A percentile compares a stretch with the other conserved stretches of the same genome.
Conservation (phyloP, 345 rosid species). For the Firmiana major region DNA sequence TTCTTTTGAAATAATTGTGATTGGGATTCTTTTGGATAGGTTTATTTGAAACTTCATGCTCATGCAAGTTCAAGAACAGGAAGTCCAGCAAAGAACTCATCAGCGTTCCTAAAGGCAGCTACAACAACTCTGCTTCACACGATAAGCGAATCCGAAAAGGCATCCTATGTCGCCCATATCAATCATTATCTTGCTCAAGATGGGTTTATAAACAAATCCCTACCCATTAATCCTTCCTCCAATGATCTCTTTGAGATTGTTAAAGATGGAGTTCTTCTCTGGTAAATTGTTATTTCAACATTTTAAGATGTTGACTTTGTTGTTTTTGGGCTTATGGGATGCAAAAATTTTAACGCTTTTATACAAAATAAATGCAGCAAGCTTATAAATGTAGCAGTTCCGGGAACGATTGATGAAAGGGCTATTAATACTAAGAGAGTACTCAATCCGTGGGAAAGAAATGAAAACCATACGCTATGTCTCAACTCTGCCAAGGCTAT, state of each 20-base stretch:
- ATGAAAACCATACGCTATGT: constrained; percentile 89
- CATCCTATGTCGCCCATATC: constrained; percentile 82
- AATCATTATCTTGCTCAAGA: constrained; percentile 84
- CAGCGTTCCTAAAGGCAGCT: constrained; percentile 92
- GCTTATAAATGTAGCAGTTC: constrained; percentile 97
- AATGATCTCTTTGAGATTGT: constrained; percentile 92
- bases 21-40: constrained; percentile 33
- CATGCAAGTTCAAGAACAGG: constrained; percentile 82
- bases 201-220: constrained; percentile 62
- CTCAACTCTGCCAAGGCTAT: constrained; percentile 94
- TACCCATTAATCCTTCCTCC: constrained; percentile 79
- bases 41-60: constrained; percentile 77
- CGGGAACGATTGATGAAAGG: constrained; percentile 96
- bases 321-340: constrained; percentile 10
- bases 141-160: constrained; percentile 89
- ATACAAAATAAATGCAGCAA: constrained; percentile 50
- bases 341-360: constrained; percentile 1
- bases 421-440: constrained; percentile 84
- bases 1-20: background rate
- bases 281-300: constrained; percentile 40
- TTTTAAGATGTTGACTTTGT: background rate
- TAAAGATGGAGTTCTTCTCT: constrained; percentile 92
- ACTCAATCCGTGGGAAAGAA: constrained; percentile 98
- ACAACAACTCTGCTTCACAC: constrained; percentile 93
- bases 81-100: constrained; percentile 72